phyloP scores from a whole-genome alignment of 352 stramenopile species.

The Phytopythium kandeliae region DNA sequence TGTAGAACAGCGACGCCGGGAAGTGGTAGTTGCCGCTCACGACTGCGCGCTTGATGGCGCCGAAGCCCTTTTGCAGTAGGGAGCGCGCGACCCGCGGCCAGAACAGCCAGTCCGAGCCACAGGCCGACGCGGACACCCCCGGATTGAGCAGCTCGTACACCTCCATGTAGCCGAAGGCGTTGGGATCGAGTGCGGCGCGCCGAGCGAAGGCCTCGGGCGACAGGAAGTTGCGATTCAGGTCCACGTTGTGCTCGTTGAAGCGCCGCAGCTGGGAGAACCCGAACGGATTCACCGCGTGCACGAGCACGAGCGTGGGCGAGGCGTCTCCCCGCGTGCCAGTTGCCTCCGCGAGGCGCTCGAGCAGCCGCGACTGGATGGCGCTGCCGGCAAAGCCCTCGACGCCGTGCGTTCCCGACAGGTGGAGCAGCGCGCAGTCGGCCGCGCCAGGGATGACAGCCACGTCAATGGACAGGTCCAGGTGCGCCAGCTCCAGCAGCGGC shows the following conservation, averaged over 20 bases:
- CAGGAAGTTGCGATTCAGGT: conserved; percentile 93
- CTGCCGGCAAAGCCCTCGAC: conserved; percentile 84
- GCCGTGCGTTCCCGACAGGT: conserved; percentile 79
- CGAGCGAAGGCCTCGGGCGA: conserved; percentile 39
- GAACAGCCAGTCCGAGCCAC: conserved; percentile 28
- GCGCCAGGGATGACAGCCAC: conserved; percentile 48
- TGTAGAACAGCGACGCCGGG: conserved; percentile 80
- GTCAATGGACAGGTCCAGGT: conserved; percentile 63
- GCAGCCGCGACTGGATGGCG: conserved; percentile 59
- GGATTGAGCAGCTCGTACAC: conserved; percentile 72
- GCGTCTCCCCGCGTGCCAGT: conserved; percentile 1
- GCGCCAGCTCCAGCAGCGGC: conserved; percentile 26
- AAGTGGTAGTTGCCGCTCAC: conserved; percentile 90
- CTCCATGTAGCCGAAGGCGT: conserved; percentile 73
- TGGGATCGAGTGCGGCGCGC: conserved; percentile 51
- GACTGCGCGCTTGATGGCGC: conserved; percentile 73
- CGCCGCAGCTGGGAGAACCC: conserved; percentile 86
- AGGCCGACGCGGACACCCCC: conserved; percentile 5
- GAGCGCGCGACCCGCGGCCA: conserved; percentile 31
- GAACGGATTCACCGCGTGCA: conserved; percentile 92
- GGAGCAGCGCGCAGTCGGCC: conserved; percentile 49
- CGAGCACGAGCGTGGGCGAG: conserved; percentile 82
- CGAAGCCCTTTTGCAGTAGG: conserved; percentile 34
- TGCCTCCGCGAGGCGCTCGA: conserved; percentile 19
- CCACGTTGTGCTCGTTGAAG: conserved; percentile 93